Base-by-base conservation (phyloP, 495 filamentous ascomycete species). In the Penicillium fimorum region DNA sequence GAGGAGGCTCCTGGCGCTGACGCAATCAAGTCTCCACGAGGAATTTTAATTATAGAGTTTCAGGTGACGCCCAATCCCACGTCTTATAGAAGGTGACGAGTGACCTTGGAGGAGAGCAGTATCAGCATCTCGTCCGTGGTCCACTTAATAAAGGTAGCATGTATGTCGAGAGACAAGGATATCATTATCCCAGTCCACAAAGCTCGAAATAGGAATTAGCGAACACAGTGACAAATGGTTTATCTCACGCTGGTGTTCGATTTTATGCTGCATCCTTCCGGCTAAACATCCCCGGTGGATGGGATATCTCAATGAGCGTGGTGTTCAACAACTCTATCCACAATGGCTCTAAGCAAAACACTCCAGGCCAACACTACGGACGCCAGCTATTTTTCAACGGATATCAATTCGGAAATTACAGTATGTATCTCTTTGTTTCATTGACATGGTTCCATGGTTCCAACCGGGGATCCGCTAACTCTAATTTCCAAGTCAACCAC, bases 71-170 rank as follows among this genome's bases (percentile, higher is more conserved):
- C 13, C 62, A 73, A 30, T 42, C 45, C 3, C 65, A 72, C 22
- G 72, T 86, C 18, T 74, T 70, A 12, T 91, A 87, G 88, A 89
- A 86, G 65, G 59, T 92, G 13, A 88, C 86, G 0, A 88, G 89
- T 4, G 92, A 92, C 57, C 71, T 92, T 2, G 84, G 83, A 33
- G 89, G 89, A 17, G 88, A 92, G 58, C 66, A 84, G 46, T 91
- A 89, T 68, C 38, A 58, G 1, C 88, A 92, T 59, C 71, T 74
- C n/a, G 68, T 71, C 2, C 83, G 88, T 32, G 89, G 89, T 13
- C 88, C 88, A 4, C 63, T 91, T 32, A 93, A 92, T 61, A 89
- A 92, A 65, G 88, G 87, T 29, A 87, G 82, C 4, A 64, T 90
- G 12, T 90, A 76, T 58, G 80, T 81, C n/a, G 89, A 91, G 63